Base-by-base conservation (phyloP, 306 rosid genomes). In the Casuarina glauca region DNA sequence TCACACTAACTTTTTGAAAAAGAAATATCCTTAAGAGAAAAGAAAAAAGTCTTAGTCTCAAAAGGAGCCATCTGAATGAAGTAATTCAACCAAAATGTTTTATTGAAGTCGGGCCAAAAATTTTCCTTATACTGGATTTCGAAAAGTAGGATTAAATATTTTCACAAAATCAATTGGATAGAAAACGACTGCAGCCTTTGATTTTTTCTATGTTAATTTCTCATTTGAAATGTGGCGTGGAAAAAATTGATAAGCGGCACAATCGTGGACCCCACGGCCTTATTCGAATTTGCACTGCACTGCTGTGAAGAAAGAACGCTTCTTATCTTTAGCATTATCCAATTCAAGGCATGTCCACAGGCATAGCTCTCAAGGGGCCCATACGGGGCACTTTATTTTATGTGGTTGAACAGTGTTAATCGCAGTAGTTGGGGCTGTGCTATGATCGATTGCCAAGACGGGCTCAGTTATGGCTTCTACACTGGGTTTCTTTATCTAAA, bases 271-370 rank as follows among this genome's bases (percentile, higher is more conserved):
- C 26, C 4, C 1, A 58, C 64, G 1, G 64, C 1, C 63, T 20
- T 58, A 9, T 58, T 58, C 64, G 11, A 58, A 58, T 58, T 58
- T 42, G 16, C 9, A 50, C 61, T 46, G 63, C 13, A 9, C 35
- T 43, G 69, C 13, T 15, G 4, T 5, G 67, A 48, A 60, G 15
- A 51, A 75, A 52, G 75, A 4, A 81, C 68, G 5, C 60, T 79
- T 44, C 82, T 81, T 84, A 81, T 87, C 90, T 17, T 4, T 76
- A 78, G 39, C 81, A 76, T 70, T 87, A 83, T 81, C 84, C 17
- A 20, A 38, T 44, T 19, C 53, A 11, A 50, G 12, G 50, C 81
- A 66, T 70, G 70, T 81, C 84, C 87, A 84, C 84, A 81, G 51
- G 52, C 73, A 82, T 81, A 48, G 19, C 86, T 79, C 53, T 84